Conservation (phyloP, 441 rosid genomes). For the Brassica hybrid region DNA sequence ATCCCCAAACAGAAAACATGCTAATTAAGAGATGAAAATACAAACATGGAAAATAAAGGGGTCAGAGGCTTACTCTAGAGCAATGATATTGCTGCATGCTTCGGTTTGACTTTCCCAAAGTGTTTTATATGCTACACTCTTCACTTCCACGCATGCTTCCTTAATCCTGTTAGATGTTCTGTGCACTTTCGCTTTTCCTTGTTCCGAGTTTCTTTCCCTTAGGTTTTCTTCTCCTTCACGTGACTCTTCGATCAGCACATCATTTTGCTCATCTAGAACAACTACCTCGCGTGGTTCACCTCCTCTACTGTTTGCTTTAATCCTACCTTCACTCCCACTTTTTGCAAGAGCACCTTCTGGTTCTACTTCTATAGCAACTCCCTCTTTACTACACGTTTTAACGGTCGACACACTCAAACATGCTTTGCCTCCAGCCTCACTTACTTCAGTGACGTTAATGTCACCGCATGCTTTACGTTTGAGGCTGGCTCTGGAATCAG, state of each 20-base stretch:
- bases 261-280: neutral
- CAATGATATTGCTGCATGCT: constrained; percentile 34
- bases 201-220: constrained; percentile 5
- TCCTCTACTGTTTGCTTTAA: constrained; percentile 22
- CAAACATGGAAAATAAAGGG: constrained; percentile 5
- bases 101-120: constrained; percentile 32
- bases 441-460: constrained; percentile 4
- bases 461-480: constrained; percentile 24
- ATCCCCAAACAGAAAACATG: constrained; percentile 24
- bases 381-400: constrained; percentile 18
- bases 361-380: constrained; percentile 22
- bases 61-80: constrained; percentile 33
- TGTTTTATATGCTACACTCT: constrained; percentile 31
- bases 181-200: neutral
- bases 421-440: constrained; percentile 4
- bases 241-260: constrained; percentile 25
- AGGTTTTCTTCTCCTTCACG: constrained; percentile 12
- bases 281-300: constrained; percentile 3
- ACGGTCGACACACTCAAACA: constrained; percentile 8
- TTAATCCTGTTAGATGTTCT: constrained; percentile 15
- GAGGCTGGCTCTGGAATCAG: constrained; percentile 2
- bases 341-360: constrained; percentile 2
- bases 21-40: constrained; percentile 6
- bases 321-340: constrained; percentile 15
- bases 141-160: constrained; percentile 30